Base-by-base conservation (phyloP, 164 flowering plant genomes). In the Cinnamomum micranthum region DNA sequence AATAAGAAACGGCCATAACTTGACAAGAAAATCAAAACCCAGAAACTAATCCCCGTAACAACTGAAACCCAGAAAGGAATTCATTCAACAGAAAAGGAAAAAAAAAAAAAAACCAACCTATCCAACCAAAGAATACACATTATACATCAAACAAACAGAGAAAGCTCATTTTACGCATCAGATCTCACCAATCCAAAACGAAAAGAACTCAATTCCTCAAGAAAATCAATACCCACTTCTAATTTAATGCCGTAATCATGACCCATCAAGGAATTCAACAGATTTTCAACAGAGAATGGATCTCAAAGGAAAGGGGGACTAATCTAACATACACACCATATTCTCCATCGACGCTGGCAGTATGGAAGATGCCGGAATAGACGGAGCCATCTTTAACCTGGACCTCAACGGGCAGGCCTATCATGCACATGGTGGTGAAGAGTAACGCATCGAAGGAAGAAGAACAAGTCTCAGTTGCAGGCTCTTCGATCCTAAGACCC, bases 361-460 rank as follows among this genome's bases (percentile, higher is more conserved):
- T 91, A 84, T 90, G 84, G 75, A 93, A 89, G 73, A 88, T 85
- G 75, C 97, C 96, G 51, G 92, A 84, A 77, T 84, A 91, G 70
- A 87, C 77, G 14, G 96, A 89, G 31, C 96, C 97, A 50, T 93
- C 93, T 72, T 80, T 91, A 77, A 87, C 81, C 75, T 90, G 90
- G 64, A 91, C 95, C 47, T 93, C 91, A 15, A 93, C 97, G 0
- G 90, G 91, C 41, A 86, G 81, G 17, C 94, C 96, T 77, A 93
- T 73, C 72, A 93, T 84, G 81, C 89, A 85, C 88, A 93, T 85
- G 59, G 93, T 93, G 47, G 92, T 78, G 73, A 85, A 85, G 23
- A 93, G 82, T 74, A 93, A 80, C 17, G 88, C 91, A 47, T 90
- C 93, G 35, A 86, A 59, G 0, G 87, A 71, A 33, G 80, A 28